A percentile compares a stretch with the other conserved stretches of the same genome.
phyloP scores from a whole-genome alignment of 768 basidiomycete species.

The Rhizopogon sp. region DNA sequence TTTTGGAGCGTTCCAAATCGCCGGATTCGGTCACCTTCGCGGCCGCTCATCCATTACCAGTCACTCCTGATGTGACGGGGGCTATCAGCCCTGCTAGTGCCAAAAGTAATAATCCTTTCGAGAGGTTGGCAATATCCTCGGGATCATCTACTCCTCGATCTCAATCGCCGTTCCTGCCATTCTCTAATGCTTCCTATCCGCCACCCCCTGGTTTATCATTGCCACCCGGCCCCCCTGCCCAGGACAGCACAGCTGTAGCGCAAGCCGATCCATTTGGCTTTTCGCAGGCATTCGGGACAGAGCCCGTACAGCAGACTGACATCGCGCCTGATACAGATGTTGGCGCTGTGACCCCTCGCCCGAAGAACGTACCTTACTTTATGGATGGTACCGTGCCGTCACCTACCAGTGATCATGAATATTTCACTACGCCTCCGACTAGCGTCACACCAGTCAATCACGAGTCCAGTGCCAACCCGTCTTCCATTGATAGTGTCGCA shows the following conservation, averaged over 20 bases:
- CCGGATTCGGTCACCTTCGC: constrained; percentile 53
- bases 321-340: constrained; percentile 16
- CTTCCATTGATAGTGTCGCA: constrained; percentile 21
- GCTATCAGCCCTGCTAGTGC: constrained; percentile 39
- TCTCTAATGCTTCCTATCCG: constrained; percentile 33
- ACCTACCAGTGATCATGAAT: constrained; percentile 38
- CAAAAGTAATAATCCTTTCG: constrained; percentile 93
- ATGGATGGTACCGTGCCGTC: constrained; percentile 20
- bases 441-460: constrained; percentile 25
- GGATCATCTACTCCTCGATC: constrained; percentile 39
- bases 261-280: constrained; percentile 55
- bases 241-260: constrained; percentile 3
- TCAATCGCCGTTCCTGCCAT: constrained; percentile 57
- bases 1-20: constrained; percentile 32
- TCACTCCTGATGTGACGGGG: constrained; percentile 58
- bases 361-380: constrained; percentile 8
- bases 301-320: constrained; percentile 9
- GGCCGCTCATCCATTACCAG: constrained; percentile 67
- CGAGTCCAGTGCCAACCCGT: constrained; percentile 10
- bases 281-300: constrained; percentile 20
- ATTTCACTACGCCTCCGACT: constrained; percentile 59
- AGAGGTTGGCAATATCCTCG: constrained; percentile 51
- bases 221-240: constrained; percentile 8
- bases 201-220: constrained; percentile 27
- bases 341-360: constrained; percentile 16